Base-by-base conservation (phyloP, 2,329 filamentous ascomycete genomes). In the Phaeosphaeria sp. region DNA sequence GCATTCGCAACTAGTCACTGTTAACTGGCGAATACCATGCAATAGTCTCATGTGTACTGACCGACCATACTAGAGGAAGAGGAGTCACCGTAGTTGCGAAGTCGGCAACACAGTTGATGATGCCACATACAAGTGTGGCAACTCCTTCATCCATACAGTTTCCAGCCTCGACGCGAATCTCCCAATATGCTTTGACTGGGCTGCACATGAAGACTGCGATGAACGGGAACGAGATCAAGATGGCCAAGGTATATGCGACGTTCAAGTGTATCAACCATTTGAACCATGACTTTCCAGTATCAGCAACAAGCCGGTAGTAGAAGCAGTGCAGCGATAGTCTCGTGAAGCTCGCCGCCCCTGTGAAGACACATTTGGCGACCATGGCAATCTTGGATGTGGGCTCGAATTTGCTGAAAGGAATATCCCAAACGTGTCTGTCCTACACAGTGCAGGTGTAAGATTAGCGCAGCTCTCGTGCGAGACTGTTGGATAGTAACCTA, bases 31-130 rank as follows among this genome's bases (percentile, higher is more conserved):
- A 20, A 6, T n/a, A 25, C 1, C 10, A 6, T 41, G 2, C 15
- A 3, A 44, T 2, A 20, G 4, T 17, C 30, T 6, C 20, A 27
- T 11, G 17, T 21, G 7, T 21, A 54, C 66, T 64, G 60, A 72
- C 67, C n/a, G 68, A 65, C 65, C 75, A 64, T 18, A 82, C 72
- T 22, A 82, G 69, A 3, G 80, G 80, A 9, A 82, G 77, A 0
- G 80, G 80, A 0, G 81, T 72, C 1, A 79, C 21, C 0, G 80
- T 80, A 20, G 77, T 77, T 1, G 77, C 56, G 17, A 82, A 65
- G 52, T 82, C 80, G 5, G 79, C 75, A 23, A 80, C 53, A 52
- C 74, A 79, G 52, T 79, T 81, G 53, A 82, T 69, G n/a, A 81
- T 71, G 2, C 80, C 80, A 13, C 72, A 72, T 6, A 69, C 63